Evolutionary conservation across 2,329 filamentous ascomycete species (phyloP).

Genomic region (Claviceps spartinae): DNA sequence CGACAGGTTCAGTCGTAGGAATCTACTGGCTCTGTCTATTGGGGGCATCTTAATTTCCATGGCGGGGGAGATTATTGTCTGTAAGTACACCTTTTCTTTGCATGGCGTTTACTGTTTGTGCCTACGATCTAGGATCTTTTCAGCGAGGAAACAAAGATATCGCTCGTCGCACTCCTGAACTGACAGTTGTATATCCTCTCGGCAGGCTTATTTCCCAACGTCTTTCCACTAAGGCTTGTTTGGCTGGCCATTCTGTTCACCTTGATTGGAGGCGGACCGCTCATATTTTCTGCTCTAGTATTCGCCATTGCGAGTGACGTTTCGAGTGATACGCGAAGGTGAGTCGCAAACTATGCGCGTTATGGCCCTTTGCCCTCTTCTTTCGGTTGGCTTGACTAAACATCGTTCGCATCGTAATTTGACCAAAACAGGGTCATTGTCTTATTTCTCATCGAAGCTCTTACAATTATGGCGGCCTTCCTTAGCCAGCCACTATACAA

Average conservation of each 20-base stretch:
- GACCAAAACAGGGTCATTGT: background rate
- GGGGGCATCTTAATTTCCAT: conserved; percentile 1
- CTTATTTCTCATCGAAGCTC: background rate
- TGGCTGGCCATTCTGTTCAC: conserved; percentile 2
- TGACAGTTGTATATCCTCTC: background rate
- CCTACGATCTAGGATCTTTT: background rate
- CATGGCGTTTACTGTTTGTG: background rate
- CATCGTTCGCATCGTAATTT: background rate
- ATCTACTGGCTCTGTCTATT: conserved; percentile 2
- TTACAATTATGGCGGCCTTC: background rate
- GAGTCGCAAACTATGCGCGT: background rate
- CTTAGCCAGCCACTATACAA: background rate
- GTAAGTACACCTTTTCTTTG: background rate
- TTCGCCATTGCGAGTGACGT: conserved; percentile 4
- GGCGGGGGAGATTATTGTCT: conserved; percentile 4
- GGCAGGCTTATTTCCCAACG: conserved; percentile 1
- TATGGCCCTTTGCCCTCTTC: no score
- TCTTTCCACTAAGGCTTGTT: conserved; percentile 1
- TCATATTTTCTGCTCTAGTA: conserved; percentile 2
- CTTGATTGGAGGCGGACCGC: conserved; percentile 2
- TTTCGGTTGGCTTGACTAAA: no score
- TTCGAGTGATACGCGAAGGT: conserved; percentile 1
- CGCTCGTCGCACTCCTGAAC: background rate
- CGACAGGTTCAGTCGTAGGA: conserved; percentile 4
- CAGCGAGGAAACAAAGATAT: background rate